Base-by-base conservation (phyloP, 305 asterid genomes). In the Rubia tinctorum region DNA sequence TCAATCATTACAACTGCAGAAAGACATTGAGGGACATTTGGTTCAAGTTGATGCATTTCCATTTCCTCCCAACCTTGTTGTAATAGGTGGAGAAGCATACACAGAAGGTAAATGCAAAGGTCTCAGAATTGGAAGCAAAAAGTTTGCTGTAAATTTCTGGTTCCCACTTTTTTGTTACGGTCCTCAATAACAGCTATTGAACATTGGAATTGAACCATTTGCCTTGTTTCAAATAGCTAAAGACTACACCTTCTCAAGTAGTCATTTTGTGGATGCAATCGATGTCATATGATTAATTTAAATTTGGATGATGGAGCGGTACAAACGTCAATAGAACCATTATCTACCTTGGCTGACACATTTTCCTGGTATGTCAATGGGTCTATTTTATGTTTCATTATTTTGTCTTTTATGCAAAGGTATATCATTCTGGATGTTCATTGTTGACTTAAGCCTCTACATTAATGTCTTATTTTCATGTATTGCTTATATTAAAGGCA, bases 251-350 rank as follows among this genome's bases (percentile, higher is more conserved):
- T 37, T 37, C 7, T 25, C 8, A 30, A 86, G 86, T 88, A 92
- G 99, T 86, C 98, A 1, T 64, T 88, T 79, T 98, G 99, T 8
- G 98, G 98, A 71, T 95, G 98, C 87, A 95, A 92, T 74, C 97
- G 99, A 15, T 95, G 99, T 82, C 97, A 95, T 75, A 91, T 95
- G 99, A 87, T 95, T 79, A 92, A 95, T 76, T 78, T 84, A 86
- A 77, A 82, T 49, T 69, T 67, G 67, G 60, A 44, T 63, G 81
- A 22, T 4, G 98, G 91, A 66, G 82, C 69, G 7, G 86, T 90
- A 80, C 88, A 85, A 49, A 84, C 89, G 80, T 89, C 93, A 66
- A 95, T 80, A 5, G 99, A 95, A 71, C 99, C 99, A 37, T 82
- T 95, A 79, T 91, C 97, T 77, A 95, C 98, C 68, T 80, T 95